Conservation (phyloP, 108 stramenopile genomes). For the Conticribra weissflogii region DNA sequence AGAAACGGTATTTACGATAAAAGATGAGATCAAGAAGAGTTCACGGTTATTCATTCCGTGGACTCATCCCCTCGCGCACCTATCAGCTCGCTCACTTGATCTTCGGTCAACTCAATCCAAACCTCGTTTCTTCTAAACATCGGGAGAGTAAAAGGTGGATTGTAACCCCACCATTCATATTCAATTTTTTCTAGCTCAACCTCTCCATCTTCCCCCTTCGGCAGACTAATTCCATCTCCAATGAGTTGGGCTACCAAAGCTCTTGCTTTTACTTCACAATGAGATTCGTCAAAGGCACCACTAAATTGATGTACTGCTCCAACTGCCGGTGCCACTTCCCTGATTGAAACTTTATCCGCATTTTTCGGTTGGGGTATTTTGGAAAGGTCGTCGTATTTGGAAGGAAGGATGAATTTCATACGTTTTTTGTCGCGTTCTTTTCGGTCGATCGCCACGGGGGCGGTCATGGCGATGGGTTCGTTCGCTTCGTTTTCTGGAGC, state of each 20-base stretch:
- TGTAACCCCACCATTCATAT: slow-evolving; percentile 40
- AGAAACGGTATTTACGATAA: too few species aligned
- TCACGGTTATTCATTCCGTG: background rate
- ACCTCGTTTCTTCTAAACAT: slow-evolving; percentile 44
- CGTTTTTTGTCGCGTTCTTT: slow-evolving; percentile 3
- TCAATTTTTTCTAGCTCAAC: slow-evolving; percentile 18
- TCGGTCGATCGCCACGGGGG: slow-evolving; percentile 31
- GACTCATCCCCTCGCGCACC: slow-evolving; percentile 5
- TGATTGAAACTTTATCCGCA: slow-evolving; percentile 15
- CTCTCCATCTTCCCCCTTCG: slow-evolving; percentile 15
- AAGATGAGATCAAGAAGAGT: too few species aligned
- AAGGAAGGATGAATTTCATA: slow-evolving; percentile 48
- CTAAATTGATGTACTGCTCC: slow-evolving; percentile 40
- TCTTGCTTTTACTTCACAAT: slow-evolving; percentile 18
- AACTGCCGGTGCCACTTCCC: slow-evolving; percentile 14
- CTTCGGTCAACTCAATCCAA: slow-evolving; percentile 45
- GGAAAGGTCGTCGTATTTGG: slow-evolving; percentile 18
- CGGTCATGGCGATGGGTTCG: slow-evolving; percentile 41
- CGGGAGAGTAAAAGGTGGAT: slow-evolving; percentile 50
- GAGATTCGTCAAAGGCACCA: slow-evolving; percentile 19
- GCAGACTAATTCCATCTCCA: slow-evolving; percentile 15
- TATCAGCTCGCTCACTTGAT: slow-evolving; percentile 21
- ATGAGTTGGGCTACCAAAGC: slow-evolving; percentile 16
- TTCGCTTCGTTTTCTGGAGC: slow-evolving; percentile 29
- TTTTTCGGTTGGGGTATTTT: slow-evolving; percentile 40